phyloP scores from a whole-genome alignment of 2,329 filamentous ascomycete genomes.

The Pseudogymnoascus sp. region DNA sequence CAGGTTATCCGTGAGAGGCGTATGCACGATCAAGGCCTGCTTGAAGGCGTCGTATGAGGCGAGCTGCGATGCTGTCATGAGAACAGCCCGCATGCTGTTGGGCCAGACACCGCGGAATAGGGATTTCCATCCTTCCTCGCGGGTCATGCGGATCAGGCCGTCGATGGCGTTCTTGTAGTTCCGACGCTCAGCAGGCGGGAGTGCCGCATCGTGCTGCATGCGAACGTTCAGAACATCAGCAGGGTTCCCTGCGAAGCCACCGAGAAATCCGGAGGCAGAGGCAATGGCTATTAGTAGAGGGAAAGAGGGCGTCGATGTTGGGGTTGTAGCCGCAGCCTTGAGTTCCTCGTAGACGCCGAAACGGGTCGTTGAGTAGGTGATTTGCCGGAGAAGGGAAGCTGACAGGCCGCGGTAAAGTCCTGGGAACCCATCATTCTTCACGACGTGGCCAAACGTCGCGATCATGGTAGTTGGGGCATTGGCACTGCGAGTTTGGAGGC shows the following conservation, averaged over 20 bases:
- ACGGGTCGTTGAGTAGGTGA: slow-evolving; percentile 91
- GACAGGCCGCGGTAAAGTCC: slow-evolving; percentile 89
- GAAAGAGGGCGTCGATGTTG: slow-evolving; percentile 54
- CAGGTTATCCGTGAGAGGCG: slow-evolving; percentile 60
- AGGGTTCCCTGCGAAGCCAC: slow-evolving; percentile 85
- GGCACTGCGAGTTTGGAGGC: slow-evolving; percentile 74
- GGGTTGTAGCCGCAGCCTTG: slow-evolving; percentile 60
- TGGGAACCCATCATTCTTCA: slow-evolving; percentile 64
- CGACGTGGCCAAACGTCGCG: slow-evolving; percentile 76
- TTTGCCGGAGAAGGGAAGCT: slow-evolving; percentile 84
- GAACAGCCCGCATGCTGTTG: slow-evolving; percentile 71
- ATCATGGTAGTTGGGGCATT: slow-evolving; percentile 74
- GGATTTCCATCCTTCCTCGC: slow-evolving; percentile 67
- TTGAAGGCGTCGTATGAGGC: slow-evolving; percentile 84
- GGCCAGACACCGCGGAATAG: slow-evolving; percentile 83
- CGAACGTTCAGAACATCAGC: slow-evolving; percentile 96
- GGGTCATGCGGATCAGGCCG: slow-evolving; percentile 78
- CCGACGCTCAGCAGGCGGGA: slow-evolving; percentile 64
- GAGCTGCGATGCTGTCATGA: slow-evolving; percentile 81
- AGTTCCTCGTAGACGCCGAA: slow-evolving; percentile 96
- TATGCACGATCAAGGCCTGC: slow-evolving; percentile 56
- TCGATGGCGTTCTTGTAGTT: slow-evolving; percentile 88
- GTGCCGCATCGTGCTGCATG: slow-evolving; percentile 88
- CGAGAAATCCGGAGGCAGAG: slow-evolving; percentile 74
- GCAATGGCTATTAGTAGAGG: slow-evolving; percentile 76